A percentile compares a stretch with the other conserved stretches of the same genome.
These are phyloP conservation scores for Brasenia schreberi DNA, from an alignment of 164 flowering plant species.

Conservation along the genomic window DNA sequence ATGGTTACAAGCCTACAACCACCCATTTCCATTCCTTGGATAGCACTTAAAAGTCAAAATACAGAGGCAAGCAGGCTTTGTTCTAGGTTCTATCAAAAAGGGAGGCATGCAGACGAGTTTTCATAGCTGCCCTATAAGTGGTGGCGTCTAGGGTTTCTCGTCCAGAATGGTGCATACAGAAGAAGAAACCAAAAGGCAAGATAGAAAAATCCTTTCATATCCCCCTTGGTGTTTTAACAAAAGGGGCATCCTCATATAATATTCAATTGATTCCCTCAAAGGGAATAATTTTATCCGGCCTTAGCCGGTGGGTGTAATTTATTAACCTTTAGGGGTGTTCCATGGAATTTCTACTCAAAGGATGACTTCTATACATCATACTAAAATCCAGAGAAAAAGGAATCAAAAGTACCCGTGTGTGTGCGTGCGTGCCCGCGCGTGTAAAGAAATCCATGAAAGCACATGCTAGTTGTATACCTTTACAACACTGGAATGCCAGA, in stretches of 20 bases:
- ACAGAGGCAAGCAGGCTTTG: background rate
- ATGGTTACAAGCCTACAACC: background rate
- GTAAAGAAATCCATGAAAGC: background rate
- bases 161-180: background rate
- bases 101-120: background rate
- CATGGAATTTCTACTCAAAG: background rate
- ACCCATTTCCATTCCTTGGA: background rate
- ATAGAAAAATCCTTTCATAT: background rate
- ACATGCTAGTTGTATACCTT: background rate
- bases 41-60: background rate
- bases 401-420: background rate
- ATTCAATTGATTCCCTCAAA: background rate
- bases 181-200: background rate
- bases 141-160: background rate
- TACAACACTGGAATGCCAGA: background rate
- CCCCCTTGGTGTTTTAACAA: constrained; percentile 1
- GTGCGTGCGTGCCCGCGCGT: background rate
- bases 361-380: background rate
- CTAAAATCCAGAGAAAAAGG: constrained; percentile 3
- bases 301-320: background rate
- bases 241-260: background rate
- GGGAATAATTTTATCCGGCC: background rate
- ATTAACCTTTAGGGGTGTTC: background rate
- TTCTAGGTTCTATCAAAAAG: background rate
- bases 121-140: background rate